Base-by-base conservation (phyloP, 1,139 yeast genomes). In the Pichia sp. region DNA sequence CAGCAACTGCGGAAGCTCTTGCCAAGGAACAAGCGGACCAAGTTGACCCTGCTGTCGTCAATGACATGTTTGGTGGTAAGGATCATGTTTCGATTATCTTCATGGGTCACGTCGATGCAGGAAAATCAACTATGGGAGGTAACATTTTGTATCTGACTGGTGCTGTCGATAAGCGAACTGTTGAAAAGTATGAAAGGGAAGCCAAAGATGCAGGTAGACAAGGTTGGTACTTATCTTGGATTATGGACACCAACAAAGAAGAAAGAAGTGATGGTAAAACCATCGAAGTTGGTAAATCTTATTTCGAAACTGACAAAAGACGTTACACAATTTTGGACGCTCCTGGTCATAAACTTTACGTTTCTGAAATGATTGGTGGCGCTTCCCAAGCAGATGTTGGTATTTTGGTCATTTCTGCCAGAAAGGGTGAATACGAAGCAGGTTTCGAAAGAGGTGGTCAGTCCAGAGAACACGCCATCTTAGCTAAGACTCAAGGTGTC, bases 81-180 rank as follows among this genome's bases (percentile, higher is more conserved):
- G 98, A 92, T 70, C 99, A 95, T 74, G 83, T 93, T 68, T 91
- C 97, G 40, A 87, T 93, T 66, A 91, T 93, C 67, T 93, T 93
- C 74, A 95, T 93, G 98, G 99, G 99, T 64, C 99, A 93, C 71
- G 99, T 93, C 65, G 99, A 93, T 79, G 99, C 99, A 46, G 99
- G 99, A 71, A 93, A 93, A 75, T 90, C 97, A 54, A 93, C 99
- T 60, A 91, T 95, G 97, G 99, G 99, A 70, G 99, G 99, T 75
- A 93, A 93, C 73, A 78, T 93, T 66, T 80, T 93, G 63, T 93
- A 80, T 71, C 77, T 93, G 68, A 92, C 98, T 43, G 98, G 98
- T 58, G 89, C 97, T 49, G 99, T 93, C 57, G 99, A 93, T 74
- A 93, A 93, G 78, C 90, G 99, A 2, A 91, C 97, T 76, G 90